Percentiles rank a stretch among this genome's conserved stretches.
These are phyloP conservation scores for Fusarium oxysporum DNA, from an alignment of 2,329 filamentous ascomycete genomes.

Conservation along the genomic window DNA sequence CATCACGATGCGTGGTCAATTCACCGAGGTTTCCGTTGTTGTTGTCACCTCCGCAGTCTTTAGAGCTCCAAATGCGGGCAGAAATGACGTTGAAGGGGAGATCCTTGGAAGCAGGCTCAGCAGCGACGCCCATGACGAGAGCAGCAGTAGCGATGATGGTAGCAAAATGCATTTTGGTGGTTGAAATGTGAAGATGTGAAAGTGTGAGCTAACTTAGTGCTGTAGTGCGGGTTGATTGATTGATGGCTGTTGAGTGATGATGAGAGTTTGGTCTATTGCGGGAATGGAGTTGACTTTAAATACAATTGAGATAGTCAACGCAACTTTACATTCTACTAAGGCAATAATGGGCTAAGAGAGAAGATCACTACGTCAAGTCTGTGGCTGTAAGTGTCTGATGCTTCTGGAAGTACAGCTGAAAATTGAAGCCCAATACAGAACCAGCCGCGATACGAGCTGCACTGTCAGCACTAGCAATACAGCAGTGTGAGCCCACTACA, in stretches of 20 bases:
- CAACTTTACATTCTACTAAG: background rate
- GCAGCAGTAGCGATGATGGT: constrained; percentile 1
- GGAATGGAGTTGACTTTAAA: background rate
- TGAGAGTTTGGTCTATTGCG: background rate
- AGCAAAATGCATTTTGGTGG: constrained; percentile 14
- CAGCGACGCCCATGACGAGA: constrained; percentile 9
- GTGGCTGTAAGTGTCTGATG: background rate
- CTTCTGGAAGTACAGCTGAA: background rate
- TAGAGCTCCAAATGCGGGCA: constrained; percentile 17
- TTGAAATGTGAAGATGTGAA: background rate
- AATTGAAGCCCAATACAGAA: background rate
- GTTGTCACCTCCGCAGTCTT: constrained; percentile 6
- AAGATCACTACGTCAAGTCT: background rate
- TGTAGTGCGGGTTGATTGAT: background rate
- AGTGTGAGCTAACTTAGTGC: background rate
- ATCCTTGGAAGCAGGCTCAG: background rate
- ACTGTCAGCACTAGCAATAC: constrained; percentile 5
- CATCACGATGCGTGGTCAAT: constrained; percentile 5
- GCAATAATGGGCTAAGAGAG: background rate
- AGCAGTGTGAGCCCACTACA: background rate
- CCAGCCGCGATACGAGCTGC: background rate
- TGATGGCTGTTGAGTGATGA: background rate
- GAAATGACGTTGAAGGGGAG: constrained; percentile 19
- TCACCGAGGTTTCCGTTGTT: constrained; percentile 16
- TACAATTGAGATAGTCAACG: background rate